Evolutionary conservation across 768 basidiomycete species (phyloP).

Genomic region (Sporobolomyces pararoseus): DNA sequence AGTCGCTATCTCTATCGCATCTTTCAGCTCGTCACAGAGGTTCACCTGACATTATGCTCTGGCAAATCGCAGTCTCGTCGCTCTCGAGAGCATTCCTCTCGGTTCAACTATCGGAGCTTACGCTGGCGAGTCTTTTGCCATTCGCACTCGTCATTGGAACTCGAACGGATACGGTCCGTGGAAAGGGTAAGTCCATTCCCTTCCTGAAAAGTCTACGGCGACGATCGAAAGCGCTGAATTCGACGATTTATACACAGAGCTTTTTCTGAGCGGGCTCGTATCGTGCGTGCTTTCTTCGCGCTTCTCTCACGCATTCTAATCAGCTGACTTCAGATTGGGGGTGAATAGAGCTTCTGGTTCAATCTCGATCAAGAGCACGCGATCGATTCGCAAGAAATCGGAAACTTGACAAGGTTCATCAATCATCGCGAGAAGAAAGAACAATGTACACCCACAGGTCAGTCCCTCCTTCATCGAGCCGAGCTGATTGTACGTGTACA

Average conservation of each 20-base stretch:
- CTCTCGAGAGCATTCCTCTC: no score
- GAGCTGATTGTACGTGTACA: background rate
- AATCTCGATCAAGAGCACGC: background rate
- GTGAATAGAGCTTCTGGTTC: background rate
- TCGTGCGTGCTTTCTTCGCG: background rate
- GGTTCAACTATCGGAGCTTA: background rate
- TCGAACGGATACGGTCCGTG: conserved; percentile 4
- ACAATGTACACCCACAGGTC: no score
- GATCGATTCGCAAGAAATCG: background rate
- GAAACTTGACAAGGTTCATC: conserved; percentile 8
- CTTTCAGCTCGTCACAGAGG: no score
- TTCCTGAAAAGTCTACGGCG: no score
- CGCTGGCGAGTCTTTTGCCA: background rate
- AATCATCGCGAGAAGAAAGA: background rate
- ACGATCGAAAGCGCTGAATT: no score
- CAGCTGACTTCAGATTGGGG: no score
- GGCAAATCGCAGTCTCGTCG: no score
- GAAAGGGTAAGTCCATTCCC: background rate
- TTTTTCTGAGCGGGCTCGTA: background rate
- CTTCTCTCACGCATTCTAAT: no score
- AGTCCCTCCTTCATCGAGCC: no score
- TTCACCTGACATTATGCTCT: no score
- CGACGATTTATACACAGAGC: no score
- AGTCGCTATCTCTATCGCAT: background rate
- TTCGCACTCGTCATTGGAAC: background rate